These are phyloP conservation scores for Camillea tinctor DNA, from an alignment of 2,329 filamentous ascomycete genomes.

Conservation along the genomic window DNA sequence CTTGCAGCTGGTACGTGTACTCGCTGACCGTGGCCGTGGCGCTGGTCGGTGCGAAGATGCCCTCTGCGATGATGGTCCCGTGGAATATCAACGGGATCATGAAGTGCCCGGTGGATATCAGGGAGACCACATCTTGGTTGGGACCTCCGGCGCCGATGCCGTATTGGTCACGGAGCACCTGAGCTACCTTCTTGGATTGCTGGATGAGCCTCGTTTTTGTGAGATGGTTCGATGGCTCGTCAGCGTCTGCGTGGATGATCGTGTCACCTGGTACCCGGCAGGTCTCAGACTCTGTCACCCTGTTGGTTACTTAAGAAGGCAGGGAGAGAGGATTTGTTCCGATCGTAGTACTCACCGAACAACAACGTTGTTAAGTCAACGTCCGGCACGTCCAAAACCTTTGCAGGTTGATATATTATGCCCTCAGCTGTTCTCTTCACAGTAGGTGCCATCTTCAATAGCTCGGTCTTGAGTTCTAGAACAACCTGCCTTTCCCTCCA, in stretches of 20 bases:
- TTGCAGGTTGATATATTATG: conserved; percentile 39
- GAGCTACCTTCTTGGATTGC: conserved; percentile 51
- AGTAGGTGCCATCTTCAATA: conserved; percentile 27
- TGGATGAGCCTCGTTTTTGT: conserved; percentile 50
- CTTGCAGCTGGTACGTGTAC: conserved; percentile 35
- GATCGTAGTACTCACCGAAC: conserved; percentile 36
- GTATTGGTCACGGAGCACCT: conserved; percentile 47
- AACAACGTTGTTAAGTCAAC: conserved; percentile 44
- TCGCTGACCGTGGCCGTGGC: conserved; percentile 24
- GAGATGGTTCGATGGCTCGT: conserved; percentile 50
- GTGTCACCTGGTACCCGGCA: conserved; percentile 44
- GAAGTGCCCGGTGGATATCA: conserved; percentile 24
- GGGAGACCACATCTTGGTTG: conserved; percentile 25
- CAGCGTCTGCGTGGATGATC: conserved; percentile 56
- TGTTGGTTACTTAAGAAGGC: neutral
- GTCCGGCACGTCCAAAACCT: conserved; percentile 34
- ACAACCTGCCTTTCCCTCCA: neutral
- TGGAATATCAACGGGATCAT: conserved; percentile 28
- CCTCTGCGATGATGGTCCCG: conserved; percentile 22
- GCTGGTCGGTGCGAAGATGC: conserved; percentile 27
- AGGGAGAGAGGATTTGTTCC: neutral
- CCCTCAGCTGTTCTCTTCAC: conserved; percentile 29
- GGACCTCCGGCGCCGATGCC: conserved; percentile 21
- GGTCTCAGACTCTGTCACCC: conserved; percentile 34
- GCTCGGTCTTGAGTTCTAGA: neutral